phyloP scores from a whole-genome alignment of 2,329 filamentous ascomycete genomes.

The Aspergillus awamori region DNA sequence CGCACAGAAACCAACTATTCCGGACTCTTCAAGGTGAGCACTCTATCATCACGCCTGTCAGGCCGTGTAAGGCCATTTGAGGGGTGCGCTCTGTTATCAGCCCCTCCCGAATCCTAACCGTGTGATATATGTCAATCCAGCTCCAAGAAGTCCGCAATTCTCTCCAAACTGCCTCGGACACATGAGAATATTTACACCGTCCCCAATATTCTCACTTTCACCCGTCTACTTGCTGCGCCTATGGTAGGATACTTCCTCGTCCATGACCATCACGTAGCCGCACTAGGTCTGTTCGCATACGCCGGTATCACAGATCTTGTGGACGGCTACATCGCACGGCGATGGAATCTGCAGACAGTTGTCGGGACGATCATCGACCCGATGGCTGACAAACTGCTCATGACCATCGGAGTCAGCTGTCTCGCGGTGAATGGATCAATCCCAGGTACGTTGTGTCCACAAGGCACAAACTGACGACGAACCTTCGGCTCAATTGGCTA shows the following conservation, averaged over 20 bases:
- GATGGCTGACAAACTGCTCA: conserved; percentile 94
- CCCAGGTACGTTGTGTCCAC: conserved; percentile 61
- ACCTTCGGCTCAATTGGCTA: background rate
- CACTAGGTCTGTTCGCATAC: conserved; percentile 85
- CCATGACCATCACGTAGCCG: conserved; percentile 75
- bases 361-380: conserved; percentile 94
- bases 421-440: conserved; percentile 80
- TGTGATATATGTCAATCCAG: conserved; percentile 22
- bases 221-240: conserved; percentile 80
- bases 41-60: background rate
- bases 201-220: conserved; percentile 90
- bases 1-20: conserved; percentile 26
- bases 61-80: background rate
- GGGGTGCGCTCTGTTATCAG: background rate
- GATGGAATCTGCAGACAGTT: conserved; percentile 86
- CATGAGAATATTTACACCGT: conserved; percentile 96
- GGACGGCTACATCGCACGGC: conserved; percentile 90
- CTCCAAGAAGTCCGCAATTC: conserved; percentile 35
- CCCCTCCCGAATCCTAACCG: conserved; percentile 5
- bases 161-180: conserved; percentile 36
- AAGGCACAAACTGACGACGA: background rate
- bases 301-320: conserved; percentile 89
- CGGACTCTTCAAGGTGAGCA: conserved; percentile 24
- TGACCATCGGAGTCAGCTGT: conserved; percentile 88
- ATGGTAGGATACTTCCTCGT: conserved; percentile 86